A percentile compares a stretch with the other conserved stretches of the same genome.
Conservation (phyloP, 2,329 filamentous ascomycete species). For the Talaromyces sp. region DNA sequence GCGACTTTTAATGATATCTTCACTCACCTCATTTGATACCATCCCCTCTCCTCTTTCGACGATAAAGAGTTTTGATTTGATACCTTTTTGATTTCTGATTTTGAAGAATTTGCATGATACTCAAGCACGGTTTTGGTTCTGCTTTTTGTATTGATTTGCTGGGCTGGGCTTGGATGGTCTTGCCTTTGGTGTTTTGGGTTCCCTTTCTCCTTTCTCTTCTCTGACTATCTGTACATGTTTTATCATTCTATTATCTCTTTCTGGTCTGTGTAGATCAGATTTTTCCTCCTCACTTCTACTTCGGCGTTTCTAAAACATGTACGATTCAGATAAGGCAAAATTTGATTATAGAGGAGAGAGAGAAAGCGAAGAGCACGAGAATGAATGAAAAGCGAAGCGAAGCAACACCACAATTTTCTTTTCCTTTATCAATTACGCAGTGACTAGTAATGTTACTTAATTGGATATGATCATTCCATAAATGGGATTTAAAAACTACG, state of each 20-base stretch:
- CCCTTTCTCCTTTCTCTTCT: slow-evolving; percentile 19
- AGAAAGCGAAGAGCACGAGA: not conserved
- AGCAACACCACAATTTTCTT: not conserved
- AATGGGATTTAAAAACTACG: not conserved
- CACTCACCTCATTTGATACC: not conserved
- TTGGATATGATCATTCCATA: not conserved
- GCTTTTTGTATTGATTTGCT: slow-evolving; percentile 11
- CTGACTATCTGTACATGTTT: slow-evolving; percentile 1
- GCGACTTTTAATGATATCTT: slow-evolving; percentile 57
- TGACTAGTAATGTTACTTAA: not conserved
- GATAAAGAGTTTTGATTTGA: slow-evolving; percentile 11
- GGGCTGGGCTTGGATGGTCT: slow-evolving; percentile 15
- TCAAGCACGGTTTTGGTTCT: slow-evolving; percentile 5
- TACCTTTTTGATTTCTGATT: slow-evolving; percentile 16
- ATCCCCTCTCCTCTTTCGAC: slow-evolving; percentile 6
- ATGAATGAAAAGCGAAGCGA: not conserved
- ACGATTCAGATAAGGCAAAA: slow-evolving; percentile 3
- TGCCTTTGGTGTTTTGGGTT: slow-evolving; percentile 17
- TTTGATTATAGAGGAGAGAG: slow-evolving; percentile 2
- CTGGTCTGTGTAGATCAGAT: not conserved
- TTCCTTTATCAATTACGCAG: not conserved
- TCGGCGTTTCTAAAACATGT: slow-evolving; percentile 9
- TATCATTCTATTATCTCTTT: not conserved
- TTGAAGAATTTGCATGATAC: slow-evolving; percentile 19
- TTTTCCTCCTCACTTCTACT: not conserved